Evolutionary conservation across 805 yeast genomes (phyloP), one percentile per base, ranked within the genome.

Genomic region (Wickerhamiella sergipiensis): DNA sequence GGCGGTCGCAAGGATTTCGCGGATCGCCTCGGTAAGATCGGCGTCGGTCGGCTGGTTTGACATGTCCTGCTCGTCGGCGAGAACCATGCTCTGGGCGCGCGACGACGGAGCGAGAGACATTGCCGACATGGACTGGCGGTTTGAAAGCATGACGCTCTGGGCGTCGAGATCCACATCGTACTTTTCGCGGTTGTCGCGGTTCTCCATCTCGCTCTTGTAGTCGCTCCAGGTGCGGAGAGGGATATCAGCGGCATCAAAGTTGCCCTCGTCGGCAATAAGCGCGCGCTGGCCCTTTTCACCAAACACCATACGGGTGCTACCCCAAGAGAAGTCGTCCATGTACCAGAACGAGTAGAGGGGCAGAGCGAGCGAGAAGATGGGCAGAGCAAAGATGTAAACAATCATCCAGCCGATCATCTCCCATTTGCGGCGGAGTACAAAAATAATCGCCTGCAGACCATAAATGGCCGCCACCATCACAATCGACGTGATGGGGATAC

Each of bases 251-350:
- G 80, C 75, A 59, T 79, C 83, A 55, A 76, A 79, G 33, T 66
- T 67, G 51, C 82, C 83, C 54, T 72, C 80, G 33, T 56, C 66
- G 8, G 65, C 69, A 45, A 71, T 66, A 52, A 78, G 72, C 40
- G 69, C 69, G 52, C 74, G 73, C 61, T 75, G 73, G 33, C 76
- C 73, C 54, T 69, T 68, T 47, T 69, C 81, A 21, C 80, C 81
- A 10, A 69, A 68, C 24, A 78, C 77, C 43, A 74, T 68, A 61
- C 83, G 73, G 17, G 83, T 78, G 58, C 74, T 79, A 57, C 83
- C 83, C 83, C 83, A 78, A 55, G 79, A 73, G 67, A 78, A 78
- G 64, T 78, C 83, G 59, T 78, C 83, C 71, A 78, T 79, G 60
- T 76, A 72, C 83, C 83, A 78, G 66, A 69, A 78, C 0, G 83